A percentile compares a stretch with the other conserved stretches of the same genome.
phyloP scores from a whole-genome alignment of 495 filamentous ascomycete species.

The Hypoxylon fuscum region DNA sequence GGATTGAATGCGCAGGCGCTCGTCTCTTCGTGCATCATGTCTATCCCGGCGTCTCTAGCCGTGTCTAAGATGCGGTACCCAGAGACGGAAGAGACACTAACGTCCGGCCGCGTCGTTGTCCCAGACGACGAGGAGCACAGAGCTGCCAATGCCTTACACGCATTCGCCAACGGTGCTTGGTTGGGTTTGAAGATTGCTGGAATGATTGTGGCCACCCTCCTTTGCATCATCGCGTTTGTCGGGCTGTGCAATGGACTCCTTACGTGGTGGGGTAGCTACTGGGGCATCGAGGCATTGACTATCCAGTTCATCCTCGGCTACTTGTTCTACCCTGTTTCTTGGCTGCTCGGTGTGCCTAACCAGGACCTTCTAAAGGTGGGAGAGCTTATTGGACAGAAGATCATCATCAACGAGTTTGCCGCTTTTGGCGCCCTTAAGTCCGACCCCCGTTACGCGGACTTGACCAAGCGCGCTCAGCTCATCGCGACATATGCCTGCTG shows the following conservation, averaged over 20 bases:
- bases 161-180: conserved; percentile 88
- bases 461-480: conserved; percentile 74
- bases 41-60: conserved; percentile 86
- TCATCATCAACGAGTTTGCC: conserved; percentile 79
- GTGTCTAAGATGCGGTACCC: conserved; percentile 89
- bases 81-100: conserved; percentile 85
- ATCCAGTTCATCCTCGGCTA: conserved; percentile 83
- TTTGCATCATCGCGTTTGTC: conserved; percentile 87
- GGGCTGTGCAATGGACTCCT: conserved; percentile 79
- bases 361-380: conserved; percentile 76
- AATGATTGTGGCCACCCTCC: conserved; percentile 80
- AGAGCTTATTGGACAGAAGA: conserved; percentile 82
- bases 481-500: conserved; percentile 78
- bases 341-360: conserved; percentile 84
- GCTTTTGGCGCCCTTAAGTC: conserved; percentile 66
- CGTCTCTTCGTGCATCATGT: conserved; percentile 94
- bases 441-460: conserved; percentile 54
- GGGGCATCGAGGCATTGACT: conserved; percentile 77
- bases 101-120: conserved; percentile 79
- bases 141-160: conserved; percentile 81
- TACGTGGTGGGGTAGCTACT: conserved; percentile 88
- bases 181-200: conserved; percentile 87
- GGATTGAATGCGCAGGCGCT: conserved; percentile 84
- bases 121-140: conserved; percentile 75
- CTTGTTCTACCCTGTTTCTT: conserved; percentile 83